Percentiles rank a stretch among this genome's conserved stretches.
These are phyloP conservation scores for Teratosphaeria gauchensis DNA, from an alignment of 2,329 filamentous ascomycete genomes.

Conservation along the genomic window DNA sequence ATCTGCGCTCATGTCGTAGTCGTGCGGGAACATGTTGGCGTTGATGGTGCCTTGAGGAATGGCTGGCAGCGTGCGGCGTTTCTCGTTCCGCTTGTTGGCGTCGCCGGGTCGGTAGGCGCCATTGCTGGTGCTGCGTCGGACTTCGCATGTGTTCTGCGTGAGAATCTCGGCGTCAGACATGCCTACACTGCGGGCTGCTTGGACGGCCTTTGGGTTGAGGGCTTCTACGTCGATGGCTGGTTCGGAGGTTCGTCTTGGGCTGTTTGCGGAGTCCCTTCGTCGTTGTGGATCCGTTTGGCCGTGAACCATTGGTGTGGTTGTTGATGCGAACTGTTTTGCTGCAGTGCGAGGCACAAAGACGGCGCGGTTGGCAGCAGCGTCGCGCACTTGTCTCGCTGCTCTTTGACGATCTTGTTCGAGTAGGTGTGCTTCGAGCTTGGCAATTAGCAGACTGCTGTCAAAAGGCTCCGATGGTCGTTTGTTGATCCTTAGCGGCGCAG, in stretches of 20 bases:
- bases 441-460: not conserved
- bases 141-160: not conserved
- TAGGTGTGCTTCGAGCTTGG: not conserved
- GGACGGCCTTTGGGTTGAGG: conserved; percentile 4
- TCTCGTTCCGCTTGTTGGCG: conserved; percentile 4
- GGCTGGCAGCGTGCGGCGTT: not conserved
- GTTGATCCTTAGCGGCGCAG: not conserved
- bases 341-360: not conserved
- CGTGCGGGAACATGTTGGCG: not conserved
- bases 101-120: conserved; percentile 8
- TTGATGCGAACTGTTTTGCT: conserved; percentile 1
- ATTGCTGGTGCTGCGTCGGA: not conserved
- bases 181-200: conserved; percentile 1
- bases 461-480: not conserved
- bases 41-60: not conserved
- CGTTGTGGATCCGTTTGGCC: not conserved
- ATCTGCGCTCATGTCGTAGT: not conserved
- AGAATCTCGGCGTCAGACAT: not conserved
- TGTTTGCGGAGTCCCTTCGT: not conserved
- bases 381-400: not conserved
- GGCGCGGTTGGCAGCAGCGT: not conserved
- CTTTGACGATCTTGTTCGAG: not conserved
- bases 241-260: not conserved
- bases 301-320: not conserved
- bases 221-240: not conserved